These are phyloP conservation scores for Clarireedia monteithiana DNA, from an alignment of 2,329 filamentous ascomycete species.

Conservation along the genomic window DNA sequence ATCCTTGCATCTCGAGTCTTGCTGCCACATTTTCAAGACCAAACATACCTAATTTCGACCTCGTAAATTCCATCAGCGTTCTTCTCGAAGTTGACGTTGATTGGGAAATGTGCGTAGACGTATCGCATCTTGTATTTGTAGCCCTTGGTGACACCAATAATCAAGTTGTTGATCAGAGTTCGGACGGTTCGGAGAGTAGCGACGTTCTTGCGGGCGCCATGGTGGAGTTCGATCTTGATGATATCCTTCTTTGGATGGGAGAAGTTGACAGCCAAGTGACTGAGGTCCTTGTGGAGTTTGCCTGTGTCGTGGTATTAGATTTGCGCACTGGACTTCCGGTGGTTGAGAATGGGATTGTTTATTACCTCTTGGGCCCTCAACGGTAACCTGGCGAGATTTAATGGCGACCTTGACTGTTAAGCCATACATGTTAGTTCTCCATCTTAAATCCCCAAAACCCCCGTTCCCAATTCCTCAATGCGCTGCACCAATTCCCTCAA, in stretches of 20 bases:
- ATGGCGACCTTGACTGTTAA: conserved; percentile 88
- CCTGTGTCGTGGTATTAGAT: conserved; percentile 43
- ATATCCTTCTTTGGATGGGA: conserved; percentile 73
- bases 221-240: conserved; percentile 97
- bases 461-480: neutral
- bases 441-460: conserved; percentile 10
- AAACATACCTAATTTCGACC: conserved; percentile 90
- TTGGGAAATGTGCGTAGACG: conserved; percentile 99
- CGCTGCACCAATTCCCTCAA: conserved; percentile 5
- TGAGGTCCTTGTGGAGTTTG: conserved; percentile 95
- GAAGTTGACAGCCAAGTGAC: conserved; percentile 95
- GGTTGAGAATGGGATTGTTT: conserved; percentile 18
- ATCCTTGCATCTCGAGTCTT: neutral
- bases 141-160: conserved; percentile 96
- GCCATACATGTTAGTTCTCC: conserved; percentile 32
- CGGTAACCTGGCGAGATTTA: conserved; percentile 92
- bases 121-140: conserved; percentile 99
- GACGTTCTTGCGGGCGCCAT: conserved; percentile 95
- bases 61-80: conserved; percentile 80
- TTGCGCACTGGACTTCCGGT: conserved; percentile 11
- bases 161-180: conserved; percentile 97
- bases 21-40: neutral
- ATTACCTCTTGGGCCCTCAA: conserved; percentile 90
- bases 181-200: conserved; percentile 97
- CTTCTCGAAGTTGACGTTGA: conserved; percentile 99